These are phyloP conservation scores for Thraustochytrium striatum DNA, from an alignment of 352 stramenopile genomes.

Conservation along the genomic window DNA sequence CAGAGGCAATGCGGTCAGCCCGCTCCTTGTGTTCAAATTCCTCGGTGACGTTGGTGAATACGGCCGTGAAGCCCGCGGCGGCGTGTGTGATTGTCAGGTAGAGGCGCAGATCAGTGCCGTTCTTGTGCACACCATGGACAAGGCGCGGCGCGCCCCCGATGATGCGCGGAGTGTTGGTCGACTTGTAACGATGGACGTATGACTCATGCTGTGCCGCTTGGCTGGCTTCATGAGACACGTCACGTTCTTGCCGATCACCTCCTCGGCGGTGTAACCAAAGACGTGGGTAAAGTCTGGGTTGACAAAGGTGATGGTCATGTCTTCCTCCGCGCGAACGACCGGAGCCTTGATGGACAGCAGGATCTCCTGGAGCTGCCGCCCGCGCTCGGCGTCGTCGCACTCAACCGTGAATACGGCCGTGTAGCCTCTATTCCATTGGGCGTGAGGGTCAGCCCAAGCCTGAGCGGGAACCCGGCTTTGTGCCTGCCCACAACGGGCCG, in stretches of 20 bases:
- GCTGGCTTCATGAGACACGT: slow-evolving; percentile 6
- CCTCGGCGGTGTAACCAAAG: background rate
- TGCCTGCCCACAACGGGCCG: background rate
- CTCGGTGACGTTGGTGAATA: slow-evolving; percentile 24
- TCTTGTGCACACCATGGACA: background rate
- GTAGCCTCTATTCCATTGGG: background rate
- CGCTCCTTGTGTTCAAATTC: background rate
- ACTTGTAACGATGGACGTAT: background rate
- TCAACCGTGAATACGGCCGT: background rate
- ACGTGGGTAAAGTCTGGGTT: background rate
- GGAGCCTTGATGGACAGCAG: background rate
- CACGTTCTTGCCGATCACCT: background rate
- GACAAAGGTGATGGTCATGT: slow-evolving; percentile 36
- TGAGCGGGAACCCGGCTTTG: background rate
- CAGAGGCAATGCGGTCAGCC: background rate
- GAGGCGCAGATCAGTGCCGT: background rate
- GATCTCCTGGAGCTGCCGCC: background rate
- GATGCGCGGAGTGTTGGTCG: background rate
- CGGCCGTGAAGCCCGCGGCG: background rate
- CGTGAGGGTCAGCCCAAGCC: slow-evolving; percentile 8
- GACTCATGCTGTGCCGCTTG: background rate
- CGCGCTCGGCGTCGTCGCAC: background rate
- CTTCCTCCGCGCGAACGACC: background rate
- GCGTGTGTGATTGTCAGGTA: slow-evolving; percentile 11
- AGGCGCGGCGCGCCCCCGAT: slow-evolving; percentile 13